Evolutionary conservation across 2,329 filamentous ascomycete genomes (phyloP).

Genomic region (Zasmidium angulare): DNA sequence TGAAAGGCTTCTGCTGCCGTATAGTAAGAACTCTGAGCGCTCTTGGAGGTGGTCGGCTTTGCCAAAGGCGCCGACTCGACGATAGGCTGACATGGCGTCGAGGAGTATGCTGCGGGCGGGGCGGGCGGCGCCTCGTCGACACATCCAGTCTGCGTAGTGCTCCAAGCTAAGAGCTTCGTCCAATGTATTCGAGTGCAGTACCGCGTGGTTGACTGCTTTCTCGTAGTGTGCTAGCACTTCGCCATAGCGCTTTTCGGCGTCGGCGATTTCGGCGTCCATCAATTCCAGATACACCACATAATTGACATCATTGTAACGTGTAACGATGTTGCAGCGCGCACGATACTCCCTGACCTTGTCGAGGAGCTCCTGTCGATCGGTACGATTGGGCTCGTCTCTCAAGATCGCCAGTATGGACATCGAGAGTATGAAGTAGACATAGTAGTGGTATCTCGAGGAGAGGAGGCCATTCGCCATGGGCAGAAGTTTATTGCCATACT

Average conservation of each 20-base stretch:
- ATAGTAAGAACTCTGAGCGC: slow-evolving; percentile 66
- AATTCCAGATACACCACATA: slow-evolving; percentile 69
- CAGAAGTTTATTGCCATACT: slow-evolving; percentile 43
- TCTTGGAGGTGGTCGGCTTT: slow-evolving; percentile 67
- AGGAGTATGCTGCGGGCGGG: slow-evolving; percentile 68
- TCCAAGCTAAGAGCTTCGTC: slow-evolving; percentile 74
- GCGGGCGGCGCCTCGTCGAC: slow-evolving; percentile 63
- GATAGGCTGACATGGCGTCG: slow-evolving; percentile 67
- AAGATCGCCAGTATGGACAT: slow-evolving; percentile 43
- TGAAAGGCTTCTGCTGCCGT: slow-evolving; percentile 60
- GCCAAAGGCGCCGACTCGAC: slow-evolving; percentile 67
- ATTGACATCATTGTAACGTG: slow-evolving; percentile 65
- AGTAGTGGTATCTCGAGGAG: slow-evolving; percentile 45
- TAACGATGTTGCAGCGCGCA: slow-evolving; percentile 64
- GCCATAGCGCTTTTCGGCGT: slow-evolving; percentile 47
- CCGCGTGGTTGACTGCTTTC: slow-evolving; percentile 68
- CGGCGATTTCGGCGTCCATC: slow-evolving; percentile 67
- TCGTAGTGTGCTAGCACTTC: slow-evolving; percentile 66
- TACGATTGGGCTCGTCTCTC: slow-evolving; percentile 37
- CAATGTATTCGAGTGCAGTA: slow-evolving; percentile 64
- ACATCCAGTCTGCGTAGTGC: slow-evolving; percentile 69
- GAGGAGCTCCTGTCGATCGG: slow-evolving; percentile 51
- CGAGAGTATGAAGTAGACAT: slow-evolving; percentile 44
- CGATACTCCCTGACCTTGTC: slow-evolving; percentile 56
- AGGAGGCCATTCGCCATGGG: slow-evolving; percentile 44